A percentile compares a stretch with the other conserved stretches of the same genome.
Evolutionary conservation across 1,284 basidiomycete genomes (phyloP).

Genomic region (Trichosporon asahii): DNA sequence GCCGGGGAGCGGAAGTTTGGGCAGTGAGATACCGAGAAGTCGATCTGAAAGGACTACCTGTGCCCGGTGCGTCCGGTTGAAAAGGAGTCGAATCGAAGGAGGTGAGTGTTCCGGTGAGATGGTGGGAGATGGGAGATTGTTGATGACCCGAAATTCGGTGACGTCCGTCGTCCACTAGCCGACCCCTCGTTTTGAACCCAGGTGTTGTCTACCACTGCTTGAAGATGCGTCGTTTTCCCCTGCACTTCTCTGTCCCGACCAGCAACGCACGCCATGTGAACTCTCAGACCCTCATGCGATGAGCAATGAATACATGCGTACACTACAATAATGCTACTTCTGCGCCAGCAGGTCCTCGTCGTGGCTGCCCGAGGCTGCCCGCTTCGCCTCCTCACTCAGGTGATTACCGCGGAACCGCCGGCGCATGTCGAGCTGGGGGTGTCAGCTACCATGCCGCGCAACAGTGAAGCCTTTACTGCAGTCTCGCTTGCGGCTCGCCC

Average conservation of each 20-base stretch:
- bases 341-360: slow-evolving; percentile 1
- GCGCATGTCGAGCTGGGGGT: slow-evolving; percentile 48
- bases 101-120: background rate
- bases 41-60: background rate
- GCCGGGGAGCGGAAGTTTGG: too few species aligned
- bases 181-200: background rate
- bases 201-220: too few species aligned
- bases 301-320: slow-evolving; percentile 10
- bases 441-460: slow-evolving; percentile 15
- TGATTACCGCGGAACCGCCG: slow-evolving; percentile 51
- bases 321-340: slow-evolving; percentile 11
- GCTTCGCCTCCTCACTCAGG: slow-evolving; percentile 31
- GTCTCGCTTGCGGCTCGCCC: too few species aligned
- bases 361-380: slow-evolving; percentile 1
- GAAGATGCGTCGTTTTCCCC: too few species aligned
- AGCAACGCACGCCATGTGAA: too few species aligned
- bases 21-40: too few species aligned
- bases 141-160: slow-evolving; percentile 4
- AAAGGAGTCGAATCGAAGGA: background rate
- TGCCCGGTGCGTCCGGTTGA: too few species aligned
- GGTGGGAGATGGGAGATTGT: background rate
- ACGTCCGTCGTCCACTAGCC: background rate
- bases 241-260: background rate
- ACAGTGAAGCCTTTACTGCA: too few species aligned
- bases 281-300: background rate